Evolutionary conservation across 1,284 basidiomycete species (phyloP).

Genomic region (Trichosporon sp.): DNA sequence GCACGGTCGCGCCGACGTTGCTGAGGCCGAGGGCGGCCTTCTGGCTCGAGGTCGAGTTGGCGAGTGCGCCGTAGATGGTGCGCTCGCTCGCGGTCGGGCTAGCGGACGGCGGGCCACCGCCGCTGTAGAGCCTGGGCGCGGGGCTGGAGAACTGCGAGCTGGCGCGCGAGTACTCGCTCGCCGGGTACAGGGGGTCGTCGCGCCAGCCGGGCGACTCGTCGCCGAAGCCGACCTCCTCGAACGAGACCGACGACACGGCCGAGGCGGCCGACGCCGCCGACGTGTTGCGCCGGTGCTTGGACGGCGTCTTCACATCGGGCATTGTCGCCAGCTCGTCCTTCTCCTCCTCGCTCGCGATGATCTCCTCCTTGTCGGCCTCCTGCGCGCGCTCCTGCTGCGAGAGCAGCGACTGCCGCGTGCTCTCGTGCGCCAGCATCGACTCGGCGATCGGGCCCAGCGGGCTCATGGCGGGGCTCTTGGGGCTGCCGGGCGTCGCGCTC

Average conservation of each 20-base stretch:
- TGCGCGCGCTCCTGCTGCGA: neutral
- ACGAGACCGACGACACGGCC: conserved; percentile 8
- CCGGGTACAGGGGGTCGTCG: conserved; percentile 12
- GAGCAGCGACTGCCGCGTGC: neutral
- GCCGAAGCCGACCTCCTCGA: conserved; percentile 23
- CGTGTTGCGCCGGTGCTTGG: neutral
- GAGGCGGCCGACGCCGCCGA: neutral
- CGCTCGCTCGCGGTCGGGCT: neutral
- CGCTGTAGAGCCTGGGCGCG: neutral
- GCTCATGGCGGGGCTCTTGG: neutral
- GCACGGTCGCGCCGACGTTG: neutral
- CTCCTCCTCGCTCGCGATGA: neutral
- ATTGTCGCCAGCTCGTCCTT: neutral
- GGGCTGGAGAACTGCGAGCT: neutral
- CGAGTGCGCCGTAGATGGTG: conserved; percentile 2
- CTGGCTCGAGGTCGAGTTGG: neutral
- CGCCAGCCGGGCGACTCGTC: conserved; percentile 16
- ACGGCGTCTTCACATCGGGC: neutral
- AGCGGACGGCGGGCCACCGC: neutral
- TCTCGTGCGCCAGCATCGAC: neutral
- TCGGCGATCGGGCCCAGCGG: neutral
- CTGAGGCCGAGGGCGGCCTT: neutral
- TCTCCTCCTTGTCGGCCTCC: neutral
- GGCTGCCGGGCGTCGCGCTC: no score
- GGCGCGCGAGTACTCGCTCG: conserved; percentile 1